These are phyloP conservation scores for Echium plantagineum DNA, from an alignment of 257 asterid genomes.

Conservation along the genomic window DNA sequence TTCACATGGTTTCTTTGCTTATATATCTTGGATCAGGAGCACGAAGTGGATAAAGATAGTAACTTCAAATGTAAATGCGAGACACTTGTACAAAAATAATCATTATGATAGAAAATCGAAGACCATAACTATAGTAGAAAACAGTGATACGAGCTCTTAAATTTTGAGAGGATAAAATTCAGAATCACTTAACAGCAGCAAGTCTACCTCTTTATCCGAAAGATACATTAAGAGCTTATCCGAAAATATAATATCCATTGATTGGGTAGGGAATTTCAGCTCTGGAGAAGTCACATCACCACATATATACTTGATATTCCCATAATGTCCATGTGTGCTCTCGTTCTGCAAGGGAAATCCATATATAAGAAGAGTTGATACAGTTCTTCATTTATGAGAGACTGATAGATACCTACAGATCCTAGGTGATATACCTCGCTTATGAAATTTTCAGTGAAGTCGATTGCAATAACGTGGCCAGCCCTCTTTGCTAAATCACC, in stretches of 20 bases:
- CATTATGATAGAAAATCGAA: too few species aligned
- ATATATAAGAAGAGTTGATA: too few species aligned
- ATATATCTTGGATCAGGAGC: too few species aligned
- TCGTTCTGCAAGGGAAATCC: constrained; percentile 45
- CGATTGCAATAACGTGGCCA: constrained; percentile 56
- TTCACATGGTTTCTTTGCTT: too few species aligned
- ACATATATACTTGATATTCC: constrained; percentile 68
- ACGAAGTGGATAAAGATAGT: too few species aligned
- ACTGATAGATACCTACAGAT: not conserved
- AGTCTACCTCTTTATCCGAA: constrained; percentile 68
- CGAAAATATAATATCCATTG: constrained; percentile 74
- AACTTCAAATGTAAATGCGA: too few species aligned
- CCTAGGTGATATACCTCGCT: constrained; percentile 41
- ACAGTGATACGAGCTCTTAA: not conserved
- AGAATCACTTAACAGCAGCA: not conserved
- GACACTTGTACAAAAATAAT: too few species aligned
- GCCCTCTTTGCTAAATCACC: constrained; percentile 74
- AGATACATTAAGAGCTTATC: constrained; percentile 96
- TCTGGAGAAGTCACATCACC: constrained; percentile 84
- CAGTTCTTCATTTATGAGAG: too few species aligned
- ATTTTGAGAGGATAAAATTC: too few species aligned
- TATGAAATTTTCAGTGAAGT: constrained; percentile 69
- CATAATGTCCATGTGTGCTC: constrained; percentile 44
- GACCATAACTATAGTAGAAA: too few species aligned
- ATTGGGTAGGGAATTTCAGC: constrained; percentile 55